These are phyloP conservation scores for Pyrus hybrid DNA, from an alignment of 331 rosid species.

Conservation along the genomic window DNA sequence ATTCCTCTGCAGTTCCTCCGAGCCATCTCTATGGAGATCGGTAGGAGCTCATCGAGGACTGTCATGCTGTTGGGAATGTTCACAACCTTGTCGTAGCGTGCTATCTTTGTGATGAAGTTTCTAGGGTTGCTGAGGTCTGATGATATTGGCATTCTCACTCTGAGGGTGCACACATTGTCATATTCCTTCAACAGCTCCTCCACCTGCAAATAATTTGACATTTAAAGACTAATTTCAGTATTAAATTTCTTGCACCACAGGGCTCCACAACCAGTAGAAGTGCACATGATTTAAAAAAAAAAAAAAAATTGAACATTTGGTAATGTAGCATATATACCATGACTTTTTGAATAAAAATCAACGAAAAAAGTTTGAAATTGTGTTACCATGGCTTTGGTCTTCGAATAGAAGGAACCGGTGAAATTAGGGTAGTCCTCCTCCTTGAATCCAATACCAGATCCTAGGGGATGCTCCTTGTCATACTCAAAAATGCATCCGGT, in stretches of 20 bases:
- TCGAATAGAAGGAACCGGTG: constrained; percentile 53
- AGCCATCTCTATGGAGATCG: constrained; percentile 57
- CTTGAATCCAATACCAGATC: constrained; percentile 61
- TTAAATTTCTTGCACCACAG: too few species aligned
- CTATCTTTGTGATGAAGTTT: constrained; percentile 63
- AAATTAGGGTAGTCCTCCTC: constrained; percentile 63
- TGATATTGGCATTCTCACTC: constrained; percentile 74
- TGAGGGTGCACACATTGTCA: constrained; percentile 45
- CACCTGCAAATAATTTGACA: constrained; percentile 29
- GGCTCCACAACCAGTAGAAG: too few species aligned
- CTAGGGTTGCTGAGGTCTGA: constrained; percentile 63
- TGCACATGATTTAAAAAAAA: background rate
- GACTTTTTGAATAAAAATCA: background rate
- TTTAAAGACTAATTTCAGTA: background rate
- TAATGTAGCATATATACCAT: background rate
- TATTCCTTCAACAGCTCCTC: constrained; percentile 46
- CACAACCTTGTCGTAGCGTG: constrained; percentile 49
- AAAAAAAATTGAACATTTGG: background rate
- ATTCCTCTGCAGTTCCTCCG: constrained; percentile 46
- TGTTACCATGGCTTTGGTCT: constrained; percentile 72
- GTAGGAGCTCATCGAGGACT: constrained; percentile 58
- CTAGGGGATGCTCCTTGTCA: constrained; percentile 42
- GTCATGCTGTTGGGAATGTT: constrained; percentile 71
- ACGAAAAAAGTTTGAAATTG: background rate
- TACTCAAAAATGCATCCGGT: constrained; percentile 73